Evolutionary conservation across 768 basidiomycete genomes (phyloP).

Genomic region (Pluteus cervinus): DNA sequence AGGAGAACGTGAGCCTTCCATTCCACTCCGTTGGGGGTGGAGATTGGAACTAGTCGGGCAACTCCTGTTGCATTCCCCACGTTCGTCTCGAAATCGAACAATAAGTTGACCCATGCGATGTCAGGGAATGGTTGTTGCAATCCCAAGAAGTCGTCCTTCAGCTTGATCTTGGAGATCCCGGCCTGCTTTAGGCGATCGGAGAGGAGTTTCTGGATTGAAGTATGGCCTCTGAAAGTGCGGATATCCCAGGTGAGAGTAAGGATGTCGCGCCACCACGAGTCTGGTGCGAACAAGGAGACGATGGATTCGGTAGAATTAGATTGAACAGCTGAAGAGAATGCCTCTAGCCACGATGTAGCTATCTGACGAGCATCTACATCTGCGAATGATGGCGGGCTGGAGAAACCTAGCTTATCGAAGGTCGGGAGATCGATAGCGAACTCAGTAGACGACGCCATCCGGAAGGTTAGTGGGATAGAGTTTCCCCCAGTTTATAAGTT

Average conservation of each 20-base stretch:
- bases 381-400: constrained; percentile 11
- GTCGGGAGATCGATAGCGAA: too few species aligned
- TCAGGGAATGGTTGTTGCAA: constrained; percentile 30
- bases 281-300: constrained; percentile 15
- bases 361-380: constrained; percentile 18
- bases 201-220: constrained; percentile 34
- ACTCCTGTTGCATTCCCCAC: constrained; percentile 38
- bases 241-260: constrained; percentile 49
- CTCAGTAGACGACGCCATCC: too few species aligned
- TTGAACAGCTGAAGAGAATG: constrained; percentile 12
- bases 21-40: constrained; percentile 17
- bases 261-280: constrained; percentile 46
- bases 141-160: constrained; percentile 21
- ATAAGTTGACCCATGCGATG: constrained; percentile 39
- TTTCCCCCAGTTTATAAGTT: too few species aligned
- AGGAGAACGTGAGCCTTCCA: constrained; percentile 51
- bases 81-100: constrained; percentile 40
- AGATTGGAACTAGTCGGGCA: constrained; percentile 40
- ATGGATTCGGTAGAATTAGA: constrained; percentile 11
- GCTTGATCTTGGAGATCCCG: constrained; percentile 40
- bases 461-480: too few species aligned
- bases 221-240: constrained; percentile 34
- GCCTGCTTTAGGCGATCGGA: constrained; percentile 24
- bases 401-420: constrained; percentile 17
- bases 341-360: constrained; percentile 23